phyloP scores from a whole-genome alignment of 2,329 filamentous ascomycete genomes.

The Fusarium phyllophilum region DNA sequence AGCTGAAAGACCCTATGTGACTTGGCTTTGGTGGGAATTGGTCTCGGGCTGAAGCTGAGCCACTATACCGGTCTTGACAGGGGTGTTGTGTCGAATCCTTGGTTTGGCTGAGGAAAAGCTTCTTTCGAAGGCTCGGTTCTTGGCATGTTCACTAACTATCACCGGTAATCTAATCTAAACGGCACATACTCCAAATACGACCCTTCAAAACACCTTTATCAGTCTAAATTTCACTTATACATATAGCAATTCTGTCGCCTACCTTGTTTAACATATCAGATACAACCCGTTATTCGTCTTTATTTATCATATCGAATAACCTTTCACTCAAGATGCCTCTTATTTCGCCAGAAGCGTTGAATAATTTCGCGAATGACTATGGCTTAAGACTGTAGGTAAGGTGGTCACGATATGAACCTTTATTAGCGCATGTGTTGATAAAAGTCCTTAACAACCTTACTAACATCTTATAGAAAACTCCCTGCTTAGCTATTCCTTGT shows the following conservation, averaged over 20 bases:
- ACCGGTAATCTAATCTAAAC: not conserved
- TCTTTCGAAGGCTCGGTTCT: slow-evolving; percentile 8
- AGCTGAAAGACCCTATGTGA: slow-evolving; percentile 2
- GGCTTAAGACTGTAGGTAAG: not conserved
- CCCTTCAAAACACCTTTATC: not conserved
- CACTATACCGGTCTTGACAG: not conserved
- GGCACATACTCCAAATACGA: not conserved
- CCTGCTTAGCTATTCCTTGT: not conserved
- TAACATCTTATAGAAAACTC: not conserved
- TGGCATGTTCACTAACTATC: not conserved
- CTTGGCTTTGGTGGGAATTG: not conserved
- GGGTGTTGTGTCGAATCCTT: not conserved
- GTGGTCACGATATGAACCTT: not conserved
- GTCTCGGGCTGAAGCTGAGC: not conserved
- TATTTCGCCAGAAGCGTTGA: not conserved
- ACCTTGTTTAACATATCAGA: not conserved
- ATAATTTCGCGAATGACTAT: not conserved
- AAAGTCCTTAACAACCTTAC: not conserved
- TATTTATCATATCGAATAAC: not conserved
- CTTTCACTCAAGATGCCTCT: not conserved
- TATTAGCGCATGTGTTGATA: not conserved
- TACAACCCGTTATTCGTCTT: not conserved
- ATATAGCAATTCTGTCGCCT: not conserved
- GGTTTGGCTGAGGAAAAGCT: not conserved
- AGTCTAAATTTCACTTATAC: not conserved